Base-by-base conservation (phyloP, 139 green algal species). In the Coccomyxa sp. region DNA sequence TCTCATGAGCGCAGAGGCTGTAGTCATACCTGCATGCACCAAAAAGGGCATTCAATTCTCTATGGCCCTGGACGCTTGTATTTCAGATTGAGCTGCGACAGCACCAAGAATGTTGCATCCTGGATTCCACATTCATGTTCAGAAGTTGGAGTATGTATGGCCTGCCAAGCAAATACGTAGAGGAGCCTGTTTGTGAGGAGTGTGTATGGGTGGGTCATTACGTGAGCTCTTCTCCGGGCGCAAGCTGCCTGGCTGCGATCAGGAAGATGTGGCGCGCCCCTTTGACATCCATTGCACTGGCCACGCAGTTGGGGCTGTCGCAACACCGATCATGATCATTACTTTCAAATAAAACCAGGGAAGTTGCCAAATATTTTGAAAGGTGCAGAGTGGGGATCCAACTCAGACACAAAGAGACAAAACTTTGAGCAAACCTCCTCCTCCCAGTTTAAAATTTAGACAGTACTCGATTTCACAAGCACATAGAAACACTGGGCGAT, bases 201-300 rank as follows among this genome's bases (percentile, higher is more conserved):
- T 14, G 68, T 27, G 68, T 23, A 30, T 77, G 68, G 13, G 78
- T 10, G 71, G 51, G 16, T 58, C 38, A 51, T 23, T 74, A 82
- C 78, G 78, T 82, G 27, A 82, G 51, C 78, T 82, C 78, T 23
- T 82, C 78, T 21, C 78, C 78, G 23, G 78, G 51, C 17, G 78
- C 78, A 23, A 82, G 58, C 45, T 63, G 28, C 18, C 25, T 18
- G 18, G 16, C 32, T 13, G 78, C 45, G 0, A 82, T 17, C 21
- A 75, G 16, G 28, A 45, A 38, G 51, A 82, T 25, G 9, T 58
- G 78, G 17, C 45, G 78, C 25, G 7, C 18, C 28, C 78, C 51
- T 13, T 45, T 23, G 18, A 75, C 78, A 27, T 71, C 13, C 25
- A 31, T 58, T 13, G 31, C 18, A 25, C 58, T 28, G 0, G 78